Conservation (phyloP, 768 basidiomycete genomes). For the Rhodotorula kratochvilovae region DNA sequence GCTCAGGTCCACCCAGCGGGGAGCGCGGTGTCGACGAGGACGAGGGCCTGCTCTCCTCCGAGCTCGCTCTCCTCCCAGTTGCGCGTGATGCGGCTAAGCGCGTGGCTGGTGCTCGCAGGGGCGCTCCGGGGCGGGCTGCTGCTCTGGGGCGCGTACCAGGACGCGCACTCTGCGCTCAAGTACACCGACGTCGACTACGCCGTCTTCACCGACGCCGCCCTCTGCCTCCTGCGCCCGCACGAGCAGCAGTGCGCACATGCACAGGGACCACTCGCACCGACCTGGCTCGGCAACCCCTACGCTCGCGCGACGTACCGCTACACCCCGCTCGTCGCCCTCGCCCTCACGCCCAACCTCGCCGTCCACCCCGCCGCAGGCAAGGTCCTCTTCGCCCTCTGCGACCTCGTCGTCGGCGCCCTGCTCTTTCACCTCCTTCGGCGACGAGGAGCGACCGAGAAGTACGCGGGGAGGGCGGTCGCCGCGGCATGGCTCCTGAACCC, state of each 20-base stretch:
- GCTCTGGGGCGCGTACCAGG: slow-evolving; percentile 83
- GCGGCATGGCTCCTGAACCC: slow-evolving; percentile 84
- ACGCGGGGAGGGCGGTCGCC: slow-evolving; percentile 45
- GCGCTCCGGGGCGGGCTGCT: slow-evolving; percentile 66
- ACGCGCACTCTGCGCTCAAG: slow-evolving; percentile 72
- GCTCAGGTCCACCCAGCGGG: no score
- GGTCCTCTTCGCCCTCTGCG: slow-evolving; percentile 75
- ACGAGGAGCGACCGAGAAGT: slow-evolving; percentile 27
- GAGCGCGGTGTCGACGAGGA: no score
- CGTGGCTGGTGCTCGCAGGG: slow-evolving; percentile 45
- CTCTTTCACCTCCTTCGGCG: slow-evolving; percentile 54
- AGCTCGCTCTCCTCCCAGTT: no score
- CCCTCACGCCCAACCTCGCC: slow-evolving; percentile 74
- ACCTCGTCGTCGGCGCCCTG: slow-evolving; percentile 70
- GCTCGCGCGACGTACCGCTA: slow-evolving; percentile 89
- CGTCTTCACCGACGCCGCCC: slow-evolving; percentile 88
- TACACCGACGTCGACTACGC: slow-evolving; percentile 98
- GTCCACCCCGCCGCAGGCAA: slow-evolving; percentile 86
- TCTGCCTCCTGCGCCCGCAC: slow-evolving; percentile 58
- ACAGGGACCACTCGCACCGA: neutral
- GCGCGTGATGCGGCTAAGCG: slow-evolving; percentile 18
- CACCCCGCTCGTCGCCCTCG: slow-evolving; percentile 80
- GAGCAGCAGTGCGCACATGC: slow-evolving; percentile 43
- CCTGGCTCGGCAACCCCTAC: slow-evolving; percentile 65
- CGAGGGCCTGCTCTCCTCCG: no score